Evolutionary conservation across 352 stramenopile genomes (phyloP).

Genomic region (Aphanomyces cochlioides): DNA sequence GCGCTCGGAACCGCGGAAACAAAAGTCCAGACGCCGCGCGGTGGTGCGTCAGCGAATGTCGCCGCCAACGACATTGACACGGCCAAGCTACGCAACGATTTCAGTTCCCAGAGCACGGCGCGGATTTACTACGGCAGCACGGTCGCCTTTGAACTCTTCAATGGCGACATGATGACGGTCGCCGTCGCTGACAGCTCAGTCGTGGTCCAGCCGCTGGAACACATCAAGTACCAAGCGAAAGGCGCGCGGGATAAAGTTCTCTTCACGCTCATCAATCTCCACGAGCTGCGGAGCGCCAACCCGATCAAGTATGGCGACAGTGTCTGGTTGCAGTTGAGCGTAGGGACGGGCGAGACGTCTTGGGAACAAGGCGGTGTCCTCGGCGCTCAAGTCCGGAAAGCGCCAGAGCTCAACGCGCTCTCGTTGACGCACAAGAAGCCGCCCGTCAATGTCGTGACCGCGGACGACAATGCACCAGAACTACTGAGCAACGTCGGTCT

Average conservation of each 20-base stretch:
- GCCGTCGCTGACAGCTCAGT: slow-evolving; percentile 49
- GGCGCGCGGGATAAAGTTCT: slow-evolving; percentile 43
- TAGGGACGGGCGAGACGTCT: slow-evolving; percentile 55
- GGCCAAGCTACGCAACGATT: slow-evolving; percentile 26
- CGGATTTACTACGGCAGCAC: slow-evolving; percentile 27
- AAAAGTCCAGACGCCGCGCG: background rate
- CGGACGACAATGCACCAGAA: slow-evolving; percentile 48
- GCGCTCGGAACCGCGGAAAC: background rate
- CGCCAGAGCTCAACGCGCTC: slow-evolving; percentile 62
- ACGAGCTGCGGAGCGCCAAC: slow-evolving; percentile 58
- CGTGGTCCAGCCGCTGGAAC: slow-evolving; percentile 58
- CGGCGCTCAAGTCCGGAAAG: slow-evolving; percentile 67
- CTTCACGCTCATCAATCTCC: slow-evolving; percentile 68
- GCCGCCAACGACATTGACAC: slow-evolving; percentile 20
- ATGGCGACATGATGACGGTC: slow-evolving; percentile 27
- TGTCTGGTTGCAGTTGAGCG: slow-evolving; percentile 70
- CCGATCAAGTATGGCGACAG: slow-evolving; percentile 70
- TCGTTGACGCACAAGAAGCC: slow-evolving; percentile 35
- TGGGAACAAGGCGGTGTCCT: slow-evolving; percentile 75
- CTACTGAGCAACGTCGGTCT: slow-evolving; percentile 49
- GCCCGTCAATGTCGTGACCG: background rate
- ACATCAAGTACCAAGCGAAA: slow-evolving; percentile 45
- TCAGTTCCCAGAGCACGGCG: slow-evolving; percentile 22
- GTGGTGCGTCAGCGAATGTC: background rate
- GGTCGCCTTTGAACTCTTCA: slow-evolving; percentile 23